Conservation (phyloP, 257 asterid genomes). For the Nicotiana tomentosiformis region DNA sequence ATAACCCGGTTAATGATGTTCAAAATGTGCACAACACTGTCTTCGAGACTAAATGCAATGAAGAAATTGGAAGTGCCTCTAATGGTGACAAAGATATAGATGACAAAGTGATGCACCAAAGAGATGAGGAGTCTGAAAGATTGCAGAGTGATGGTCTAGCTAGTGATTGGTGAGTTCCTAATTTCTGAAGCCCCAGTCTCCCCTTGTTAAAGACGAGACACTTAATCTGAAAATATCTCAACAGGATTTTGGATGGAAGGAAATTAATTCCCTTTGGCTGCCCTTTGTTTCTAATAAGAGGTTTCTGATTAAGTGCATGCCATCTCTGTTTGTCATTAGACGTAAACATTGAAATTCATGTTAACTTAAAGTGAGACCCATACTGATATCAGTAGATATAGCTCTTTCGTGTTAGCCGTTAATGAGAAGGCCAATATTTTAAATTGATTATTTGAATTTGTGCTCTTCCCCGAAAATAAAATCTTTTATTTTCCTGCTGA, state of each 20-base stretch:
- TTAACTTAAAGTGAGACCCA: neutral
- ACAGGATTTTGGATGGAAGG: neutral
- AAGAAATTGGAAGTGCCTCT: neutral
- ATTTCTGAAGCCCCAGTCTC: neutral
- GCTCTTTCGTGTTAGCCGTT: neutral
- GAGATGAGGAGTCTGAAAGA: neutral
- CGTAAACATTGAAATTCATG: neutral
- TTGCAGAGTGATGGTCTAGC: neutral
- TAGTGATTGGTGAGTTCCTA: constrained; percentile 7
- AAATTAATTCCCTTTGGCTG: neutral
- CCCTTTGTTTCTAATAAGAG: neutral
- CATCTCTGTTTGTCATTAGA: neutral
- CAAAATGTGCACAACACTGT: neutral
- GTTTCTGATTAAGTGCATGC: neutral
- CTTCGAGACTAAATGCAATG: neutral
- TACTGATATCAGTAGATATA: neutral
- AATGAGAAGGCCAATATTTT: neutral
- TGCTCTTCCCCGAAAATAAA: constrained; percentile 1
- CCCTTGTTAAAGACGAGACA: neutral
- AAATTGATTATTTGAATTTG: neutral
- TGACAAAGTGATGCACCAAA: neutral
- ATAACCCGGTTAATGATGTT: neutral
- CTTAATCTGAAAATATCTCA: neutral
- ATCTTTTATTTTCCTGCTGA: neutral
- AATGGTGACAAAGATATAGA: neutral